These are phyloP conservation scores for Neurospora sp. DNA, from an alignment of 495 filamentous ascomycete genomes.

Conservation along the genomic window DNA sequence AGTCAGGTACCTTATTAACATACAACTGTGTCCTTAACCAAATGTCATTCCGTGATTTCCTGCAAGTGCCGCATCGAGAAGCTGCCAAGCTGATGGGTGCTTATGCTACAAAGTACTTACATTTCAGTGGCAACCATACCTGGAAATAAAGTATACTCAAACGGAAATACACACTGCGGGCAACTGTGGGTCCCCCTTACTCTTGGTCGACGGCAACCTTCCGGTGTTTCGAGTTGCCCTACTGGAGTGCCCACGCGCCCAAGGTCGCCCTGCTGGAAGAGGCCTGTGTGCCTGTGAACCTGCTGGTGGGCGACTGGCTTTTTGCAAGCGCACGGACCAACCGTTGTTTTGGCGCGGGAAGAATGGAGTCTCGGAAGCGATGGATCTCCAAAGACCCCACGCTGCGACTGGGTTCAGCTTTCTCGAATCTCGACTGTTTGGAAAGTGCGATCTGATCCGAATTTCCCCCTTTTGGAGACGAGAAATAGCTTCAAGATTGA, in stretches of 20 bases:
- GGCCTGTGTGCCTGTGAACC: neutral
- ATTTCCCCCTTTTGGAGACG: neutral
- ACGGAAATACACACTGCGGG: neutral
- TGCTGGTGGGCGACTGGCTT: neutral
- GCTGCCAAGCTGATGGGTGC: neutral
- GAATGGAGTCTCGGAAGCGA: neutral
- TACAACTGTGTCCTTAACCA: slow-evolving; percentile 28
- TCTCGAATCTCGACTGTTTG: neutral
- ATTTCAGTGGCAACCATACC: neutral
- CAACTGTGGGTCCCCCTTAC: neutral
- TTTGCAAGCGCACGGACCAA: neutral
- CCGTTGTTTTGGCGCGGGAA: neutral
- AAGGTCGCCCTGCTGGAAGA: neutral
- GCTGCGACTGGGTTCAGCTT: neutral
- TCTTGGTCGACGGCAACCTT: neutral
- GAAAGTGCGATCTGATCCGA: neutral
- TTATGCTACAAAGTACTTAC: neutral
- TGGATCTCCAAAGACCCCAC: neutral
- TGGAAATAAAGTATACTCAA: neutral
- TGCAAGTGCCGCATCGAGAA: neutral
- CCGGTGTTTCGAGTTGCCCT: neutral
- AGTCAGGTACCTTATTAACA: slow-evolving; percentile 5
- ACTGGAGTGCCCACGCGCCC: neutral
- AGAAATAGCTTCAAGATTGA: neutral
- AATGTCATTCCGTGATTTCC: neutral